Evolutionary conservation across 768 basidiomycete genomes (phyloP).

Genomic region (Lepiota venenata): DNA sequence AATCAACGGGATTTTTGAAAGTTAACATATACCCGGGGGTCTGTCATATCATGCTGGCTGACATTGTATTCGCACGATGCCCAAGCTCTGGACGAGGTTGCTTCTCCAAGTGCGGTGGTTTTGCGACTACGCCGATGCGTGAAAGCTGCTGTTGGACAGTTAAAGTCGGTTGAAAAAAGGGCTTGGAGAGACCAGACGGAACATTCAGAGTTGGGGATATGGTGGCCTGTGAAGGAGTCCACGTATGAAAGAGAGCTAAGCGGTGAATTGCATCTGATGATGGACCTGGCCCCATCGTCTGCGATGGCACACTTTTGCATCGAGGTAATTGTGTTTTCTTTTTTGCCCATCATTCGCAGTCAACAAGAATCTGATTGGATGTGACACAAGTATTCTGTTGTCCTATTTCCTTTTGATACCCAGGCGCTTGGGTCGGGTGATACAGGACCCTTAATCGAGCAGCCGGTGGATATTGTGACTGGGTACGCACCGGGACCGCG

Average conservation of each 20-base stretch:
- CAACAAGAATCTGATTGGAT: background rate
- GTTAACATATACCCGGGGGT: conserved; percentile 40
- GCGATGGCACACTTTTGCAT: conserved; percentile 35
- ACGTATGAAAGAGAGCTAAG: conserved; percentile 19
- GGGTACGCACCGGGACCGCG: conserved; percentile 24
- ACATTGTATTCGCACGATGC: conserved; percentile 27
- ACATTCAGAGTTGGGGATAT: conserved; percentile 26
- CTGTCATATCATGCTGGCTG: conserved; percentile 34
- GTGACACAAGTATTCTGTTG: conserved; percentile 31
- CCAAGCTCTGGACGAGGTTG: conserved; percentile 33
- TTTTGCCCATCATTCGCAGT: background rate
- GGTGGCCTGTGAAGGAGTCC: conserved; percentile 24
- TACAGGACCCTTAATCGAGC: conserved; percentile 22
- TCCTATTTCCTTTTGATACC: conserved; percentile 33
- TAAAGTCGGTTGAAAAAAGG: conserved; percentile 5
- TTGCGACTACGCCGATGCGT: conserved; percentile 28
- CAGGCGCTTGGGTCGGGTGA: conserved; percentile 24
- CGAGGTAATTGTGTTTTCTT: conserved; percentile 24
- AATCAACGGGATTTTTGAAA: conserved; percentile 13
- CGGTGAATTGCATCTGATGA: conserved; percentile 35
- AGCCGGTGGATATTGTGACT: conserved; percentile 32
- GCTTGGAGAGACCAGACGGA: conserved; percentile 25
- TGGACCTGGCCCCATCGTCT: conserved; percentile 32
- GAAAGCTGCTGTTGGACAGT: conserved; percentile 15
- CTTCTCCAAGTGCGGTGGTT: conserved; percentile 28